Conservation (phyloP, 345 rosid species). For the Orychophragmus violaceus region DNA sequence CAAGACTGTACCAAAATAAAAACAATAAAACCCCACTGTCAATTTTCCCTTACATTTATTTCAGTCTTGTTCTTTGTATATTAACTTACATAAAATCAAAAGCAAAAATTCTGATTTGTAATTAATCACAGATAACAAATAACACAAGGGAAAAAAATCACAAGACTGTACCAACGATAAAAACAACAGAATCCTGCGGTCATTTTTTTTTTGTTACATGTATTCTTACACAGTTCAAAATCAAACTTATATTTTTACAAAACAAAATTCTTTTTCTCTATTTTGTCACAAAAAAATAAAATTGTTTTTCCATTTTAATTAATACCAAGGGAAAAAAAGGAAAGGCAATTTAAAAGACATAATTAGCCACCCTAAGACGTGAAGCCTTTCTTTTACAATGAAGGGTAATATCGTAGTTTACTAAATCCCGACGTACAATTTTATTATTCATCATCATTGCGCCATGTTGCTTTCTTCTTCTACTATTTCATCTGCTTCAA, state of each 20-base stretch:
- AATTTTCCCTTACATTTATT: conserved; percentile 20
- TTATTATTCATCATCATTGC: conserved; percentile 17
- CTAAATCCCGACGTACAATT: conserved; percentile 11
- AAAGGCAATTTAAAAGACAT: background rate
- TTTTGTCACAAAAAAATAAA: too few relatives aligned
- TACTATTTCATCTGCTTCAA: conserved; percentile 2
- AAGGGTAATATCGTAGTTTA: background rate
- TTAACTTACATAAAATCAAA: conserved; percentile 8
- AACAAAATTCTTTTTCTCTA: background rate
- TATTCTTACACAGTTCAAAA: background rate
- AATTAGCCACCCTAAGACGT: background rate
- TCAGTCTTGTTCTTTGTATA: conserved; percentile 5
- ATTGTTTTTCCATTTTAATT: background rate
- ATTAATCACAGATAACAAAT: background rate
- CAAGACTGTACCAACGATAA: conserved; percentile 2
- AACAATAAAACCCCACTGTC: conserved; percentile 20
- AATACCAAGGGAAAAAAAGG: background rate
- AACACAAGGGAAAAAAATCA: background rate
- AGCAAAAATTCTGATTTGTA: background rate
- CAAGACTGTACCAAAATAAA: conserved; percentile 32
- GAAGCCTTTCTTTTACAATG: background rate
- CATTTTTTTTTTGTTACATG: background rate
- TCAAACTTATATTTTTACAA: background rate
- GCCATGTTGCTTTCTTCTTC: conserved; percentile 31
- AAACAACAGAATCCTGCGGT: background rate